Evolutionary conservation across 371 early-diverging fungal species (phyloP).

Genomic region (Mortierella polycephala): DNA sequence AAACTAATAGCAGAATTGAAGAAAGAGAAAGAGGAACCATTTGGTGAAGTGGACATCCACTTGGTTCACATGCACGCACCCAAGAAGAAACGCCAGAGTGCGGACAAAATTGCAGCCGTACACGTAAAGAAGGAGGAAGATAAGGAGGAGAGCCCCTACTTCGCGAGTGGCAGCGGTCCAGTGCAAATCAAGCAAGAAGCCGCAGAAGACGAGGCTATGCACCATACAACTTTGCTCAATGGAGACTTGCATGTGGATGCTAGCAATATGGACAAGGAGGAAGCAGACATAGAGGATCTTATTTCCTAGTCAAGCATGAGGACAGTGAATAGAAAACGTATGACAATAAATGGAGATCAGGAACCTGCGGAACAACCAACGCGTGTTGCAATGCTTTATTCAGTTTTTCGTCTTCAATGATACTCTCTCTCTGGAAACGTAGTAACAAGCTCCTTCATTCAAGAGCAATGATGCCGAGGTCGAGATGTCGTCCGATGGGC

Average conservation of each 20-base stretch:
- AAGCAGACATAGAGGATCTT: conserved; percentile 42
- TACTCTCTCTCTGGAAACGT: neutral
- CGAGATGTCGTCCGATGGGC: too few species aligned
- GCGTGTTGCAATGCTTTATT: neutral
- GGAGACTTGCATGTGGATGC: neutral
- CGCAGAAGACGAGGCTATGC: neutral
- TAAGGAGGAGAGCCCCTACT: conserved; percentile 13
- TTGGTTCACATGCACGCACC: conserved; percentile 3
- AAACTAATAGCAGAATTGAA: conserved; percentile 8
- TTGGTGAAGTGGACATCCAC: conserved; percentile 42
- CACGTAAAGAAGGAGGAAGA: conserved; percentile 4
- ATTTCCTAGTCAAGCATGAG: conserved; percentile 3
- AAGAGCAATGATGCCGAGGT: too few species aligned
- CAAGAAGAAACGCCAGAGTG: neutral
- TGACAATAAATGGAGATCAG: neutral
- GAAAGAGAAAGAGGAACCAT: conserved; percentile 17
- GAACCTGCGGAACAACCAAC: too few species aligned
- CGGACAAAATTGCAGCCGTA: neutral
- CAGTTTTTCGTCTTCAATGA: neutral
- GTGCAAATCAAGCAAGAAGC: conserved; percentile 18
- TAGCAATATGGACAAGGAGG: conserved; percentile 17
- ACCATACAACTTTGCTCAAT: neutral
- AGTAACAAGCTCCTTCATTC: neutral
- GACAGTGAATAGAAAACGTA: neutral
- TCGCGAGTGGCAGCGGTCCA: neutral